These are phyloP conservation scores for Staphylotrichum tortipilum DNA, from an alignment of 495 filamentous ascomycete species.

Conservation along the genomic window DNA sequence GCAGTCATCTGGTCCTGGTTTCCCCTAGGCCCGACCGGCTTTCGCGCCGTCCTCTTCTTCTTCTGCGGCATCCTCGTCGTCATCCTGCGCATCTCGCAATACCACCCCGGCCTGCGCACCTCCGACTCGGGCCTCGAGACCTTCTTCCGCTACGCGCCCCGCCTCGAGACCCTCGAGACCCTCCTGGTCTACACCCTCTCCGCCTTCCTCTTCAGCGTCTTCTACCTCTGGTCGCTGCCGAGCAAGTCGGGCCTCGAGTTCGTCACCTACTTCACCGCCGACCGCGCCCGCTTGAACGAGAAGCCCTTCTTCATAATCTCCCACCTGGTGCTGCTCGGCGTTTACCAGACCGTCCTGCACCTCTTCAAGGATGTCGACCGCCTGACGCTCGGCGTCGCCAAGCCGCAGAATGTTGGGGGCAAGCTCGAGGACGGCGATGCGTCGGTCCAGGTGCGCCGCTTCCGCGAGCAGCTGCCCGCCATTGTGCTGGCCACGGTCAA, in stretches of 20 bases:
- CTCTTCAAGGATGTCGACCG: conserved; percentile 67
- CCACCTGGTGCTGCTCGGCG: conserved; percentile 57
- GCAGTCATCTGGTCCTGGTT: conserved; percentile 81
- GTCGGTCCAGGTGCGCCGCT: conserved; percentile 16
- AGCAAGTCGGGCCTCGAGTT: conserved; percentile 56
- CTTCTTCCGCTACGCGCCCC: conserved; percentile 45
- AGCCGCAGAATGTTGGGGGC: conserved; percentile 15
- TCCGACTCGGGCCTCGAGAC: conserved; percentile 58
- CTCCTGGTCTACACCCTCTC: conserved; percentile 66
- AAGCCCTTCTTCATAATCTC: conserved; percentile 71
- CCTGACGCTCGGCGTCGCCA: conserved; percentile 43
- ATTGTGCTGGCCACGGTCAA: conserved; percentile 27
- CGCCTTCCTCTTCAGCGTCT: conserved; percentile 68
- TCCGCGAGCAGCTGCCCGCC: conserved; percentile 26
- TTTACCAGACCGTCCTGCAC: conserved; percentile 61
- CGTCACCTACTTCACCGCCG: conserved; percentile 56
- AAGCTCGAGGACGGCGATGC: conserved; percentile 19
- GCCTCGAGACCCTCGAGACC: conserved; percentile 55
- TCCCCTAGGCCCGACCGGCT: conserved; percentile 63
- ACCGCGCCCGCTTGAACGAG: conserved; percentile 79
- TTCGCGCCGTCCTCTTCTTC: conserved; percentile 71
- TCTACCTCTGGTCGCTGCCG: conserved; percentile 73
- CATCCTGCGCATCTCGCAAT: conserved; percentile 75
- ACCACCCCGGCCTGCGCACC: conserved; percentile 68
- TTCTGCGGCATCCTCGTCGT: conserved; percentile 57